phyloP scores from a whole-genome alignment of 208 protist species.

The Borovskyia barvae region DNA sequence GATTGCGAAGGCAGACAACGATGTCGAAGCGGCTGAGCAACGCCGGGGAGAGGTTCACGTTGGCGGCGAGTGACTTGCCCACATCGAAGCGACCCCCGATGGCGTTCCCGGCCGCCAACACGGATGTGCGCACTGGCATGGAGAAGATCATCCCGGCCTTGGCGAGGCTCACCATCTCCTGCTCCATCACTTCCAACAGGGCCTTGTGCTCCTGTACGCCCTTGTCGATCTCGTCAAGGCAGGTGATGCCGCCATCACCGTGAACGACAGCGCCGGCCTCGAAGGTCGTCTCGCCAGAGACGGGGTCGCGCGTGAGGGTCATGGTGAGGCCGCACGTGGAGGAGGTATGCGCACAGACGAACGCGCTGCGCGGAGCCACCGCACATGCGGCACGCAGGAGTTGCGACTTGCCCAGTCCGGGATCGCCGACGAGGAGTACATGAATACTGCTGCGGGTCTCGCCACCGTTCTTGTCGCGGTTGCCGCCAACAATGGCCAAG shows the following conservation, averaged over 20 bases:
- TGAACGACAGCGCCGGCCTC: constrained; percentile 98
- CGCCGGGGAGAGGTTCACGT: constrained; percentile 94
- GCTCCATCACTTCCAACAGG: constrained; percentile 99
- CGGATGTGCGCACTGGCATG: constrained; percentile 94
- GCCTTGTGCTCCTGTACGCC: constrained; percentile 94
- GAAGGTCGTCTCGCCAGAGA: constrained; percentile 92
- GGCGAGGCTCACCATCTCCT: constrained; percentile 98
- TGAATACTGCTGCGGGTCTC: constrained; percentile 90
- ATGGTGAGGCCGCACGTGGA: constrained; percentile 98
- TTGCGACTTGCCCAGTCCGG: constrained; percentile 97
- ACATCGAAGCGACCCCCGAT: constrained; percentile 92
- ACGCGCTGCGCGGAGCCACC: constrained; percentile 96
- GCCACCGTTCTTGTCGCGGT: constrained; percentile 37
- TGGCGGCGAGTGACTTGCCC: constrained; percentile 95
- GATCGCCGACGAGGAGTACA: constrained; percentile 96
- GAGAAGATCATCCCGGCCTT: constrained; percentile 98
- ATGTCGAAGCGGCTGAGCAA: constrained; percentile 99
- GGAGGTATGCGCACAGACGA: constrained; percentile 98
- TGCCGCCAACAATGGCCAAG: constrained; percentile 95
- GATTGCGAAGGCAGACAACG: constrained; percentile 90
- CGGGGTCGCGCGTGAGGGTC: constrained; percentile 92
- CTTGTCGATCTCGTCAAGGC: constrained; percentile 99
- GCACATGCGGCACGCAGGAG: constrained; percentile 91
- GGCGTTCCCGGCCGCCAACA: constrained; percentile 98
- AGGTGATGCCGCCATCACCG: constrained; percentile 97